Evolutionary conservation across 148 eudicot species (phyloP), one percentile per base, ranked within the genome.

Genomic region (Fagopyrum tataricum): DNA sequence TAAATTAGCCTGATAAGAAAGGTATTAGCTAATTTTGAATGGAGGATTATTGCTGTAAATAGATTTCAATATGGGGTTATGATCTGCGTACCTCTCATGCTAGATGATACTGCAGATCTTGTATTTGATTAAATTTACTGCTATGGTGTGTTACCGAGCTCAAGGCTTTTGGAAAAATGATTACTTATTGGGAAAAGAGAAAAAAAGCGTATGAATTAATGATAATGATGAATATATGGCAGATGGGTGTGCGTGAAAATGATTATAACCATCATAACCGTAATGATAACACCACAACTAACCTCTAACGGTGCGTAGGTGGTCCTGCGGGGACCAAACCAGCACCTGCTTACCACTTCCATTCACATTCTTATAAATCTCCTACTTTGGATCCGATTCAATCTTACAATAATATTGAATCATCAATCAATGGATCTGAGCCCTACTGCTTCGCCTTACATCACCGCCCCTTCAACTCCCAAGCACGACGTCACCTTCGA

Each of bases 401-500:
- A 37, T 37, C 69, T 61, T n/a, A n/a, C n/a, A n/a, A n/a, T n/a
- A n/a, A 17, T 3, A 21, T 56, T 56, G 13, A 10, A 26, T 24
- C 12, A 55, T 5, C 62, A 21, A 55, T 5, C 62, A 21, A 56
- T 56, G 62, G 41, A 42, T 20, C 39, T 70, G 2, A 59, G 52
- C 44, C 37, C 72, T 3, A 66, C 59, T 44, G 55, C 77, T 3
- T 75, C 77, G 5, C 72, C 77, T 1, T 75, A 75, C 59, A 64
- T 64, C 49, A 75, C 77, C 24, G 77, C 77, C 44, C 77, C 77
- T 6, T 75, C 77, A 44, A 75, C 61, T 49, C 77, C 77, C 6
- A 66, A 66, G 49, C 68, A n/a, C 26, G 37, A 59, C 17, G 4
- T 12, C 37, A 70, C 10, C 58, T 5, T 11, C 74, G 75, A 31